These are phyloP conservation scores for Aristolochia californica DNA, from an alignment of 164 flowering plant genomes.

Conservation along the genomic window DNA sequence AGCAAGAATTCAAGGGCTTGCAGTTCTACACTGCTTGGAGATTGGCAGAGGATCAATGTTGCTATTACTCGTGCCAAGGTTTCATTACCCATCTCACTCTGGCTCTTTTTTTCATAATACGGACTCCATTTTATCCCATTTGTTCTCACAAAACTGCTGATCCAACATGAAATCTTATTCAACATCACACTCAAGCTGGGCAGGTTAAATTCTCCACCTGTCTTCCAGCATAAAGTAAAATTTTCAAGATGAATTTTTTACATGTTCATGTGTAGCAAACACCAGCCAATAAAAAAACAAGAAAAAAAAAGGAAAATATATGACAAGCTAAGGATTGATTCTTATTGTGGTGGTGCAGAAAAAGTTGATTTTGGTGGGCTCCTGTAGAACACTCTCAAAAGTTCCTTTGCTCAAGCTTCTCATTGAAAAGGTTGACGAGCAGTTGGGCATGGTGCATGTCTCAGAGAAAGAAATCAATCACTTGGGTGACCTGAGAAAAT, in stretches of 20 bases:
- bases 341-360: constrained; percentile 39
- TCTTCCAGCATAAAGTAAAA: too few relatives aligned
- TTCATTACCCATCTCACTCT: constrained; percentile 3
- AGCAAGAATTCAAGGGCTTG: constrained; percentile 42
- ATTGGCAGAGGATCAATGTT: constrained; percentile 97
- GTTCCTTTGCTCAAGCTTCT: constrained; percentile 87
- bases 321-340: too few relatives aligned
- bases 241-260: too few relatives aligned
- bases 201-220: too few relatives aligned
- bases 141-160: too few relatives aligned
- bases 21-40: constrained; percentile 80
- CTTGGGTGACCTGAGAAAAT: constrained; percentile 34
- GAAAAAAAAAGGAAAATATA: background rate
- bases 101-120: background rate
- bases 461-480: constrained; percentile 37
- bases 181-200: too few relatives aligned
- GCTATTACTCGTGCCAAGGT: constrained; percentile 98
- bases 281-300: background rate
- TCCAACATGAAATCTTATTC: too few relatives aligned
- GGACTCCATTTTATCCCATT: background rate
- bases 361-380: constrained; percentile 95
- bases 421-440: constrained; percentile 74
- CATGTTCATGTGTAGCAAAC: background rate
- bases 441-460: constrained; percentile 42
- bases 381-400: constrained; percentile 66